phyloP scores from a whole-genome alignment of 768 basidiomycete species.

The Boletus eberwhitei region DNA sequence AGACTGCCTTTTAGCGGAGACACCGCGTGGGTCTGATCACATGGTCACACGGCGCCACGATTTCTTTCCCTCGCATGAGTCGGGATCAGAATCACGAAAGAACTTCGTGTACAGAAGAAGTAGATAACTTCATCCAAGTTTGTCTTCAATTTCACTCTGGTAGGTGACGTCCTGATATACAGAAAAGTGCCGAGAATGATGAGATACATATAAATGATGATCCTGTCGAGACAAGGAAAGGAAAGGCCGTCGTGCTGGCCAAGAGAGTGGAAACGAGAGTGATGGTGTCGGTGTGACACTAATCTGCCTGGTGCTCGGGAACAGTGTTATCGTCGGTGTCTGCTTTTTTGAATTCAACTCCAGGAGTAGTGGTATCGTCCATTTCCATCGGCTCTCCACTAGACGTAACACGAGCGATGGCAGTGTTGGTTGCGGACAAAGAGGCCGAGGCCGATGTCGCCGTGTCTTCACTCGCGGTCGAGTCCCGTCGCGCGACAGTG shows the following conservation, averaged over 20 bases:
- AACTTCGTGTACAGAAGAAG: too few relatives aligned
- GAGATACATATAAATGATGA: constrained; percentile 16
- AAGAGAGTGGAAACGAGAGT: constrained; percentile 1
- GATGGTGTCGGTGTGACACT: not conserved
- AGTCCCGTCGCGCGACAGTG: constrained; percentile 43
- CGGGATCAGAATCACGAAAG: too few relatives aligned
- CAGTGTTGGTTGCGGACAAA: constrained; percentile 25
- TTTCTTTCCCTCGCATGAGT: too few relatives aligned
- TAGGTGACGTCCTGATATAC: constrained; percentile 12
- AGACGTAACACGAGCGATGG: constrained; percentile 1
- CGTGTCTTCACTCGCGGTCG: constrained; percentile 51
- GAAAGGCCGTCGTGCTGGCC: constrained; percentile 1
- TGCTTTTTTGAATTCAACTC: constrained; percentile 5
- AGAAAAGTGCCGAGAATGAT: constrained; percentile 5
- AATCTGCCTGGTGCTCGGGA: constrained; percentile 1
- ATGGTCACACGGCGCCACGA: too few relatives aligned
- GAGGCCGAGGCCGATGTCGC: constrained; percentile 34
- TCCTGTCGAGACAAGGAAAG: not conserved
- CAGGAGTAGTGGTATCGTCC: constrained; percentile 9
- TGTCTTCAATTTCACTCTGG: too few relatives aligned
- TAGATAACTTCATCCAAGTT: too few relatives aligned
- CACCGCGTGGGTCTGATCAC: too few relatives aligned
- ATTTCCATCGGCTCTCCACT: constrained; percentile 16
- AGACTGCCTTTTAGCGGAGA: too few relatives aligned
- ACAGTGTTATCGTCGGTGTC: not conserved